Conservation (phyloP, 306 rosid genomes). For the Carpinus viminea region DNA sequence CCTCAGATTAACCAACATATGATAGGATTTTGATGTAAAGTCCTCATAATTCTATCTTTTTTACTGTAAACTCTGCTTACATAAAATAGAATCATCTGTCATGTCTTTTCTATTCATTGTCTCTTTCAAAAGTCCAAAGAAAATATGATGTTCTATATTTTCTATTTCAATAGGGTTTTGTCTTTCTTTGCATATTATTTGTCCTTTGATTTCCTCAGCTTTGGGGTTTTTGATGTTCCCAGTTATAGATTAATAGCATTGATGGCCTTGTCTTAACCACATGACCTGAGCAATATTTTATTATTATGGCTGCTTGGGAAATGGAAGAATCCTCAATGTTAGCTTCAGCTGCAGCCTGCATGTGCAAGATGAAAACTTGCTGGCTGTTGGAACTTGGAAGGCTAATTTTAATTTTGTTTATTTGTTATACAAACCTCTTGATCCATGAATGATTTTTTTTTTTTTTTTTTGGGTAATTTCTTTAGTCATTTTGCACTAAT, state of each 20-base stretch:
- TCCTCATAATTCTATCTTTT: slow-evolving; percentile 19
- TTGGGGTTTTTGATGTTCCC: background rate
- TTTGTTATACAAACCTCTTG: background rate
- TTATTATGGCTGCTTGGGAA: background rate
- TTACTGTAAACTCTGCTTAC: background rate
- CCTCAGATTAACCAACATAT: slow-evolving; percentile 49
- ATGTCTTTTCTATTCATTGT: background rate
- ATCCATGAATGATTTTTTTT: too few relatives aligned
- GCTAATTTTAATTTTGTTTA: too few relatives aligned
- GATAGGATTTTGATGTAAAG: slow-evolving; percentile 27
- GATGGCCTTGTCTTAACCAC: background rate
- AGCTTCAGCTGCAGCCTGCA: background rate
- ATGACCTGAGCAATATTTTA: background rate
- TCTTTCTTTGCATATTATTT: background rate
- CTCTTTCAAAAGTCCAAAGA: background rate
- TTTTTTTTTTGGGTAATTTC: too few relatives aligned
- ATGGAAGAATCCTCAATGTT: background rate
- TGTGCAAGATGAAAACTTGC: background rate
- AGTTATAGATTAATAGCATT: background rate
- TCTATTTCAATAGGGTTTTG: background rate
- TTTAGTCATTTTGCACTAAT: too few relatives aligned
- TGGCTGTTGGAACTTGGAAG: background rate
- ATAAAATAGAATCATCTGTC: background rate
- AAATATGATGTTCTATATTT: slow-evolving; percentile 8
- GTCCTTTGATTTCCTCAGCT: background rate